Conservation (phyloP, 345 rosid species). For the Salix udensis region DNA sequence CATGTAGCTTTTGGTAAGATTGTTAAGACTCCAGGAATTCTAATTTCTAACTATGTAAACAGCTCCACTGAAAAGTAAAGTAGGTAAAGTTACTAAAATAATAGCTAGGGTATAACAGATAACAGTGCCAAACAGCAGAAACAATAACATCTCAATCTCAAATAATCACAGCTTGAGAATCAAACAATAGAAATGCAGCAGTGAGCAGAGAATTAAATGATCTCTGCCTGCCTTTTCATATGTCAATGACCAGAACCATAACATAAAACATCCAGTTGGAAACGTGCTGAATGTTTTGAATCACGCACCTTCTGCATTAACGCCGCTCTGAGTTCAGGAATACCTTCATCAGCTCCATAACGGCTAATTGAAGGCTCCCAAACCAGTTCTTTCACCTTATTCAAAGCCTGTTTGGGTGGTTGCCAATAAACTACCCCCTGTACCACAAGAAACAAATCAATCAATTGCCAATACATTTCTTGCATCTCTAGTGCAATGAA, state of each 20-base stretch:
- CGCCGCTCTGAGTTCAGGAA: constrained; percentile 71
- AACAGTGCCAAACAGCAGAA: not conserved
- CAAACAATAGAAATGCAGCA: constrained; percentile 2
- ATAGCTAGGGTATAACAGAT: not conserved
- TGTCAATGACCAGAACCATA: constrained; percentile 1
- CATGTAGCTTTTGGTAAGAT: not conserved
- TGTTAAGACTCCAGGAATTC: not conserved
- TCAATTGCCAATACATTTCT: not conserved
- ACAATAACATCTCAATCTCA: not conserved
- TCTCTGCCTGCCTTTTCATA: constrained; percentile 3
- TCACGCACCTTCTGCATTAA: constrained; percentile 53
- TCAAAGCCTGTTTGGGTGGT: constrained; percentile 76
- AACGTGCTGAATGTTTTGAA: not conserved
- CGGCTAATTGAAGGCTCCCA: constrained; percentile 71
- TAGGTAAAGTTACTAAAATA: not conserved
- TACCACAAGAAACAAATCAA: constrained; percentile 14
- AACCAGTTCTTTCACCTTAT: constrained; percentile 72
- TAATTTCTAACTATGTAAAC: not conserved
- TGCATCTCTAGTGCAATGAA: not conserved
- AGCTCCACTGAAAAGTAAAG: not conserved
- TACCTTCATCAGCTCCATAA: constrained; percentile 91
- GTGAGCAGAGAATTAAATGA: not conserved
- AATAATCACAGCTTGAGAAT: not conserved
- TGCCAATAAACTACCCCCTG: constrained; percentile 96
- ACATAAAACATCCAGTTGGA: not conserved